Conservation (phyloP, 768 basidiomycete genomes). For the Lentinula sp. region DNA sequence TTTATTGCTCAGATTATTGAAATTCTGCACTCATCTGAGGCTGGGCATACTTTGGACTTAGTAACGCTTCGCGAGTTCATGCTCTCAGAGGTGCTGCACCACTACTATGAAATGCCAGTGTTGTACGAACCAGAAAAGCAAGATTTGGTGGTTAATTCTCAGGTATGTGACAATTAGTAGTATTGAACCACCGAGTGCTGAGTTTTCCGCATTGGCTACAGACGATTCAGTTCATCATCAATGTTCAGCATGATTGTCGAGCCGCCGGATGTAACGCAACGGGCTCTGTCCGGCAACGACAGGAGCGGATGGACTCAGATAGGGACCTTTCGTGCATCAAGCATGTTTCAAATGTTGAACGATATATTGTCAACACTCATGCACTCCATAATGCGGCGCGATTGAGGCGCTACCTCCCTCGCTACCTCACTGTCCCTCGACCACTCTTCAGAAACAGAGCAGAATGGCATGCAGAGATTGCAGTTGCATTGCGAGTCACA, state of each 20-base stretch:
- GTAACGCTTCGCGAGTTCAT: background rate
- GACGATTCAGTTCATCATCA: background rate
- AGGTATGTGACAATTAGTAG: too few relatives aligned
- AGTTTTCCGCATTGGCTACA: background rate
- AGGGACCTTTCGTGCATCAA: background rate
- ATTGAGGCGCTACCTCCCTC: too few relatives aligned
- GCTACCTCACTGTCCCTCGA: too few relatives aligned
- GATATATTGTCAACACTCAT: too few relatives aligned
- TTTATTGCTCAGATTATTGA: background rate
- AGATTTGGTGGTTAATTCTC: too few relatives aligned
- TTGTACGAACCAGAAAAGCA: background rate
- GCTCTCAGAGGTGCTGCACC: background rate
- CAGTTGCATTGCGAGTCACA: too few relatives aligned
- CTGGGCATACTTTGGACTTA: background rate
- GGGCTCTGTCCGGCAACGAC: background rate
- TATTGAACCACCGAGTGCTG: too few relatives aligned
- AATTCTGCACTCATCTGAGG: background rate
- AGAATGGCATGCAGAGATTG: too few relatives aligned
- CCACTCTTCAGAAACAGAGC: too few relatives aligned
- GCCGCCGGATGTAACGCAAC: slow-evolving; percentile 1
- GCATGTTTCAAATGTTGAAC: slow-evolving; percentile 1
- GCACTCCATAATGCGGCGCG: too few relatives aligned
- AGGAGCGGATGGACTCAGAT: slow-evolving; percentile 9
- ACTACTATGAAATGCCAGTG: background rate
- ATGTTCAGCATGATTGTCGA: slow-evolving; percentile 15